Base-by-base conservation (phyloP, 345 rosid genomes). In the Lepidium africanum region DNA sequence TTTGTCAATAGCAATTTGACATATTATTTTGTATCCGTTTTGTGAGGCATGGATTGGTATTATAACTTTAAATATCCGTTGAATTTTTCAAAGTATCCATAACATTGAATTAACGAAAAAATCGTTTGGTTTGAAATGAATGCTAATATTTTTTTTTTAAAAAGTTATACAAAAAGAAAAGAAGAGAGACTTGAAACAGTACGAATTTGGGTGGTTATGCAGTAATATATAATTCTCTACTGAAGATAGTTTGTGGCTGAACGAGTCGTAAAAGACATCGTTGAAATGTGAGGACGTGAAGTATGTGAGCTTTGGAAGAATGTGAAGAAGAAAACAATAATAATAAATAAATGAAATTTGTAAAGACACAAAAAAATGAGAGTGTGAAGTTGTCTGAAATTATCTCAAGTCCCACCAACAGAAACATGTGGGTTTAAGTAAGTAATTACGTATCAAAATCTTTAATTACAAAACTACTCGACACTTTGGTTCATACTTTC, bases 391-490 rank as follows among this genome's bases (percentile, higher is more conserved):
- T 66, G 67, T 59, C 55, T 52, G 9, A 30, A 59, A 47, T 42
- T 13, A 58, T 73, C 72, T 73, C 61, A 73, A 65, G 72, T 36
- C 12, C 12, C 23, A 21, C 23, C 23, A 21, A 21, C 23, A 21
- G 62, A 47, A 66, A 40, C 58, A 66, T 59, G 49, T 23, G 54
- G 53, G 53, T 41, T 58, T 65, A 41, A 65, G 60, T 38, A 59
- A 69, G 67, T 49, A 23, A 65, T 73, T 65, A 50, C 77, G 77
- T 73, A 50, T 66, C 46, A 57, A 30, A 30, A 65, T 54, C 72
- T 73, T 41, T 9, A 16, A 66, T 23, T 41, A 59, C 73, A 57
- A 45, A 69, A 58, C 63, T 12, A 58, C 55, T 23, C 21, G 51
- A 41, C 41, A 3, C 55, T 65, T 65, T 58, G 47, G 59, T 48